These are phyloP conservation scores for Thraustochytrium sp. DNA, from an alignment of 352 stramenopile genomes.

Conservation along the genomic window DNA sequence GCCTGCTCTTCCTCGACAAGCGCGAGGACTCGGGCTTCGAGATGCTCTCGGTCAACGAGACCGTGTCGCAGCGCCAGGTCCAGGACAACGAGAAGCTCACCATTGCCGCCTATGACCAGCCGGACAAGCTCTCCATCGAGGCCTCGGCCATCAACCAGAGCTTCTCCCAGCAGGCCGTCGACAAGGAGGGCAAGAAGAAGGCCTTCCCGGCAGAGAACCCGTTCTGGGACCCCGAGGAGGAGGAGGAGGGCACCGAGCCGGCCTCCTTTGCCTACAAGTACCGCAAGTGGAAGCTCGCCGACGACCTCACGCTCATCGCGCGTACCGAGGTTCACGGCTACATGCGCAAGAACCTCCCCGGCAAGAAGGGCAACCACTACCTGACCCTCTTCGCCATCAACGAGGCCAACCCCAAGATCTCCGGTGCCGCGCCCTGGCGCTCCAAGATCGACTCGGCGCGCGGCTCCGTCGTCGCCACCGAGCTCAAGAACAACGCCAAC, in stretches of 20 bases:
- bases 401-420: conserved; percentile 89
- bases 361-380: conserved; percentile 70
- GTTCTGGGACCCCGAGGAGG: conserved; percentile 89
- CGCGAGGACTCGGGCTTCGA: conserved; percentile 42
- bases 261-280: conserved; percentile 92
- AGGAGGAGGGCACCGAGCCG: conserved; percentile 64
- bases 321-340: conserved; percentile 90
- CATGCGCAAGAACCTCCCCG: conserved; percentile 59
- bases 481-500: conserved; percentile 98
- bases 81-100: conserved; percentile 65
- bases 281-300: conserved; percentile 86
- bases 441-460: conserved; percentile 95
- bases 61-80: not conserved
- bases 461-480: conserved; percentile 90
- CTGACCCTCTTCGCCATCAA: conserved; percentile 92
- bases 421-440: conserved; percentile 78
- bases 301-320: conserved; percentile 75
- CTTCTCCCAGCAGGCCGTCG: conserved; percentile 93
- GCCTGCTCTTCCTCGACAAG: conserved; percentile 47
- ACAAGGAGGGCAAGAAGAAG: conserved; percentile 59
- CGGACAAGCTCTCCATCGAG: conserved; percentile 87
- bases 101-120: conserved; percentile 67
- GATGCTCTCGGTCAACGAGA: conserved; percentile 49
- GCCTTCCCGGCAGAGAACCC: conserved; percentile 71
- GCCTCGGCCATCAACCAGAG: conserved; percentile 98